A percentile compares a stretch with the other conserved stretches of the same genome.
Conservation (phyloP, 441 rosid genomes). For the Viola pubescens region DNA sequence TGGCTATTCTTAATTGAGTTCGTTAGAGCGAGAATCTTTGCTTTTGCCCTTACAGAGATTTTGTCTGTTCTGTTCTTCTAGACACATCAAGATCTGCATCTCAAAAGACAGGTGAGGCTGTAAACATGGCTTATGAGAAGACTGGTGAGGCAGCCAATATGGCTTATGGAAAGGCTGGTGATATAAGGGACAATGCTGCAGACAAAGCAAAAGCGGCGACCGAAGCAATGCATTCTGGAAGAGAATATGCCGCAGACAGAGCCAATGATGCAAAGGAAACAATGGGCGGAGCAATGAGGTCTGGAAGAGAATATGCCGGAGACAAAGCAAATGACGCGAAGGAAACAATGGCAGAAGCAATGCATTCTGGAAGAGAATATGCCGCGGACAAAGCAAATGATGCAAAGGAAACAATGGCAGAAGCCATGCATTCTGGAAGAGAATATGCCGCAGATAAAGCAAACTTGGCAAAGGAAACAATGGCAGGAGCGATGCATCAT, state of each 20-base stretch:
- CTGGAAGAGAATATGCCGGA: conserved; percentile 3
- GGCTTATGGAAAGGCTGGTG: conserved; percentile 23
- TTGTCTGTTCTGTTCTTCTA: conserved; percentile 1
- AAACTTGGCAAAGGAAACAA: conserved; percentile 7
- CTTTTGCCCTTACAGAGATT: neutral
- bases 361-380: conserved; percentile 1
- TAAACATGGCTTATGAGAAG: conserved; percentile 15
- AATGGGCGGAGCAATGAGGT: conserved; percentile 12
- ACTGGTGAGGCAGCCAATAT: conserved; percentile 16
- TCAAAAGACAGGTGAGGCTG: conserved; percentile 20
- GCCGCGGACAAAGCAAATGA: conserved; percentile 5
- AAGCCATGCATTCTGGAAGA: conserved; percentile 15
- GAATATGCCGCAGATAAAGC: conserved; percentile 13
- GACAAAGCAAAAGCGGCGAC: neutral
- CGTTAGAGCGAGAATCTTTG: neutral
- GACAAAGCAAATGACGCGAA: conserved; percentile 8
- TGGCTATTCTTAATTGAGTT: neutral
- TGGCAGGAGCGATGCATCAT: conserved; percentile 1
- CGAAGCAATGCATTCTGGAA: conserved; percentile 6
- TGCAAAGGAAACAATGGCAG: conserved; percentile 11
- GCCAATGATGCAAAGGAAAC: conserved; percentile 12
- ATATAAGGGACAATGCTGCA: neutral
- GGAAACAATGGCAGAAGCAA: neutral
- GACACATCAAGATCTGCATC: conserved; percentile 23
- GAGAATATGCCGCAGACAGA: conserved; percentile 13